Evolutionary conservation across 345 rosid genomes (phyloP), one percentile per base, ranked within the genome.

Genomic region (Sonneratia caseolaris): DNA sequence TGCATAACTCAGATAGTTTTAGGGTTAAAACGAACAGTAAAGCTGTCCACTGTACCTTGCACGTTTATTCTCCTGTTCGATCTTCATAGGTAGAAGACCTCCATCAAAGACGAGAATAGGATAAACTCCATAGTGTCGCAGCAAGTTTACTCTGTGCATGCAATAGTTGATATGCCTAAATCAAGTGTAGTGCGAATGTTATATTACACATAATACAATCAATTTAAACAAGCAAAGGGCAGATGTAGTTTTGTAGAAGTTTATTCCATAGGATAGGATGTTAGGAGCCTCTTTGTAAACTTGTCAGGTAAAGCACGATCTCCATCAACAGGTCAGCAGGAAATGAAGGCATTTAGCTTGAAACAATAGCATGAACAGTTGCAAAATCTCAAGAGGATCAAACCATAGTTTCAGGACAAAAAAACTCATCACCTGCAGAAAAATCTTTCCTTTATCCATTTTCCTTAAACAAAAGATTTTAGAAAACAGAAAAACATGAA

Each of bases 1-100:
- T 42, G 45, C 45, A 42, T 42, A 42, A 42, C 7, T 42, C 45
- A 42, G 5, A 32, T 61, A 61, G 5, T 40, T 10, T 14, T 14
- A 66, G 43, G 13, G 42, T 68, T n/a, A 40, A 16, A 16, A 53
- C 16, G 8, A n/a, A 53, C 19, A 53, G 27, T 3, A 69, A 24
- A 69, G 49, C 1, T 27, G 53, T n/a, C 11, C 0, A 71, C 62
- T 80, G 71, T 84, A 95, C 97, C 92, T 92, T 47, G 92, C 92
- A 53, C 99, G 96, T 76, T 92, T 92, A 77, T 90, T 95, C 88
- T 95, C 99, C 80, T 95, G 98, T 67, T 95, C 99, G 62, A 83
- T 84, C 86, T 95, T 92, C 98, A 95, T 90, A 0, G 97, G 98
- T 68, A 95, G 82, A 66, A 85, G 77, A 79, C 97, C 99, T 72